These are phyloP conservation scores for Thalassiosira hispida DNA, from an alignment of 352 stramenopile genomes.

Conservation along the genomic window DNA sequence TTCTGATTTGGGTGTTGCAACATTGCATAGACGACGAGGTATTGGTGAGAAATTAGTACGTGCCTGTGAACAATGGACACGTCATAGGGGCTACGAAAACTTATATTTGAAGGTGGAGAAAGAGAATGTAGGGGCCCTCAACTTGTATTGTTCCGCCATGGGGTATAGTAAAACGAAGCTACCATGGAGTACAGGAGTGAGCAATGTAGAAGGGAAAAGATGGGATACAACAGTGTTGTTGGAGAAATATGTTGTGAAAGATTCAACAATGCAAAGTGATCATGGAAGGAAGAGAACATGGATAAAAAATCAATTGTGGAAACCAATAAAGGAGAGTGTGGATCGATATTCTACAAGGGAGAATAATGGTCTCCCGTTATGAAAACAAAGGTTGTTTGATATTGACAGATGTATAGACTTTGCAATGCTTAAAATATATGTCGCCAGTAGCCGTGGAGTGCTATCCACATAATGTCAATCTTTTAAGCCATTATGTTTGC, in stretches of 20 bases:
- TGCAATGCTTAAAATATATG: too few species aligned
- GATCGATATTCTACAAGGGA: background rate
- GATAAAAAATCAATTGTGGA: conserved; percentile 27
- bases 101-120: conserved; percentile 51
- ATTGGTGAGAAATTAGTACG: conserved; percentile 31
- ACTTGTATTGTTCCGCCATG: conserved; percentile 39
- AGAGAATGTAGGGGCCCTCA: conserved; percentile 18
- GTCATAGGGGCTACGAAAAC: conserved; percentile 27
- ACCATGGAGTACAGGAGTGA: conserved; percentile 14
- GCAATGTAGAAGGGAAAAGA: background rate
- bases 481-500: too few species aligned
- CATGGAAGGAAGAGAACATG: conserved; percentile 14
- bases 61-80: conserved; percentile 42
- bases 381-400: background rate
- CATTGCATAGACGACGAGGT: conserved; percentile 36
- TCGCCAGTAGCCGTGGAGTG: too few species aligned
- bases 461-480: too few species aligned
- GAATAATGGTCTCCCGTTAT: conserved; percentile 11
- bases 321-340: conserved; percentile 6
- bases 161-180: conserved; percentile 31
- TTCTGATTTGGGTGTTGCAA: conserved; percentile 46
- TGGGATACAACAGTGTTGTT: conserved; percentile 34
- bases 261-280: background rate
- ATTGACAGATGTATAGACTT: too few species aligned
- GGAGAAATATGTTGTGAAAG: conserved; percentile 26